Percentiles rank a stretch among this genome's conserved stretches.
These are phyloP conservation scores for Ophiostoma sp. DNA, from an alignment of 2,329 filamentous ascomycete species.

Conservation along the genomic window DNA sequence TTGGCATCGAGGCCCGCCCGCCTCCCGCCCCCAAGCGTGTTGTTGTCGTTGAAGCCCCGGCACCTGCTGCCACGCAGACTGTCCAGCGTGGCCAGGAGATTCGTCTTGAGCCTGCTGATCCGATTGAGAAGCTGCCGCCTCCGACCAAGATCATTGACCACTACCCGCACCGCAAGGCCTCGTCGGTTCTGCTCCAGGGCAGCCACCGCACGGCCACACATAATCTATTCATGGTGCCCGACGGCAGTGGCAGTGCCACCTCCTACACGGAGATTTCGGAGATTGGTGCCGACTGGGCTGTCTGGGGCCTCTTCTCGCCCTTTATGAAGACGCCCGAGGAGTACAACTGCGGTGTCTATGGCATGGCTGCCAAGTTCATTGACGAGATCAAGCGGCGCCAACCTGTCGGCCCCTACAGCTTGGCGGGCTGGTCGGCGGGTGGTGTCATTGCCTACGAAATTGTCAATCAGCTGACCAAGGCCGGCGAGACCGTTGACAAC, in stretches of 20 bases:
- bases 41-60: constrained; percentile 28
- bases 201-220: constrained; percentile 49
- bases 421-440: constrained; percentile 76
- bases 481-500: constrained; percentile 57
- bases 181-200: constrained; percentile 51
- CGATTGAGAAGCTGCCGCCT: constrained; percentile 47
- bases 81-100: constrained; percentile 35
- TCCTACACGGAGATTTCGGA: constrained; percentile 64
- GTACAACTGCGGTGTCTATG: constrained; percentile 65
- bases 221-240: constrained; percentile 56
- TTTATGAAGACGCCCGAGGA: constrained; percentile 70
- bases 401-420: constrained; percentile 64
- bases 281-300: constrained; percentile 46
- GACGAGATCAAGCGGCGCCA: constrained; percentile 71
- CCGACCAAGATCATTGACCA: constrained; percentile 43
- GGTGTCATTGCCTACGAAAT: constrained; percentile 71
- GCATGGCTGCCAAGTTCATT: constrained; percentile 65
- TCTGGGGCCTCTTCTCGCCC: constrained; percentile 65
- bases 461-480: constrained; percentile 58
- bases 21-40: constrained; percentile 29
- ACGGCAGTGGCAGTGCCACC: constrained; percentile 62
- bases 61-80: constrained; percentile 28
- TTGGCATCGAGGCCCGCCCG: constrained; percentile 53
- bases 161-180: constrained; percentile 53
- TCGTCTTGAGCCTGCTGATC: constrained; percentile 36